Evolutionary conservation across 176 grass and related monocot genomes (phyloP), one percentile per base, ranked within the genome.

Genomic region (Tillandsia leiboldiana): DNA sequence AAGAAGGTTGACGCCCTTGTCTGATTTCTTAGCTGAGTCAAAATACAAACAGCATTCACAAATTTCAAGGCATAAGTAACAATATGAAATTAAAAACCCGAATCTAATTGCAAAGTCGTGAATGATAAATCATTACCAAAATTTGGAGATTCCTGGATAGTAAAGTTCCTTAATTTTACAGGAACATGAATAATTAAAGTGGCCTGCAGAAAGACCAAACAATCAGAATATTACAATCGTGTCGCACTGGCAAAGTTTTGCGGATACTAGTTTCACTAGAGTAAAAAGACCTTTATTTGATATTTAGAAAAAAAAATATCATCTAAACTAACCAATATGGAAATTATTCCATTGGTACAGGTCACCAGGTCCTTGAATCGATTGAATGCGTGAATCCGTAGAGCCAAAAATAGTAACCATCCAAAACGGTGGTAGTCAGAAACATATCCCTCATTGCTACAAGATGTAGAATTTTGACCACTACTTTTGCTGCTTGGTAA

Each of bases 321-420:
- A 57, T 57, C 3, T 15, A 57, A 15, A 57, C 12, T 57, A 15
- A 80, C 78, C 89, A 99, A 81, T 50, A 93, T 79, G 69, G 94
- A 99, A 53, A 93, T 74, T 13, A 99, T 75, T 73, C 71, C 80
- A 57, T 87, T 99, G 26, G 84, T 99, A 66, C 88, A 99, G 63
- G 94, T 99, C 53, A 99, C 90, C 57, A 99, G 89, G 83, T 99
- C 90, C 82, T 90, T 99, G 75, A 87, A 89, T 52, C 68, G 70
- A 54, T 79, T 80, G 17, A 82, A 85, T 82, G 89, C 81, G 83
- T 90, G 84, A 80, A 93, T 74, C 75, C 94, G 85, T 42, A 88
- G 63, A 74, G 81, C 82, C 74, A 99, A 79, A 84, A 93, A 93
- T 58, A 99, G 75, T 72, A 93, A 75, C 94, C 94, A 99, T 51